Evolutionary conservation across 495 filamentous ascomycete genomes (phyloP), one percentile per base, ranked within the genome.

Genomic region (Paragyromitra xinjiangensis): DNA sequence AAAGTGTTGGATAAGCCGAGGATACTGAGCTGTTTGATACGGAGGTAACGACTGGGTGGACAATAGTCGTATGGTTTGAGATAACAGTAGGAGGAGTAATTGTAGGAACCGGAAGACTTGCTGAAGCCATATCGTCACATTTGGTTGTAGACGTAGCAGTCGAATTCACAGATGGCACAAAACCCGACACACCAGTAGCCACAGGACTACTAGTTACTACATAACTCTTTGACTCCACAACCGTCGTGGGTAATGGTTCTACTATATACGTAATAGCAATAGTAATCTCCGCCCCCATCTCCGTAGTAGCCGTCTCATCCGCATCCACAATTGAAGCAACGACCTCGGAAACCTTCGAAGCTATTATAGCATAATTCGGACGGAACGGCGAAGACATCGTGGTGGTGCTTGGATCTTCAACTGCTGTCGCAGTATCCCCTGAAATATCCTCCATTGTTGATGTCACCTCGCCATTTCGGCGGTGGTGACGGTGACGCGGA

Each of bases 381-480:
- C 64, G 76, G 0, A 50, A 29, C 11, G 39, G 50, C n/a, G 74
- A 55, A n/a, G 70, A 45, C 24, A 78, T 65, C n/a, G 70, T 16
- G n/a, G 73, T 66, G 24, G 66, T 11, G 29, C 66, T 42, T 16
- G 77, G 73, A 0, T 74, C 77, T 44, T 78, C 65, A 1, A 79
- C 77, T n/a, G 53, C 58, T 6, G 59, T 63, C 48, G 56, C 42
- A 26, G 45, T 37, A 14, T 29, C 64, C 29, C 16, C 34, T 7
- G 45, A 6, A 7, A 48, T n/a, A n/a, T 34, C 16, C 1, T 39
- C 71, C 24, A 56, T 29, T 1, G 58, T 45, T 19, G 71, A 59
- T 0, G 19, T 50, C 12, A 48, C 12, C 8, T 19, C 37, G 6
- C 4, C 22, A n/a, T 53, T 22, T 7, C 67, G 74, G 40, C n/a